A percentile compares a stretch with the other conserved stretches of the same genome.
Evolutionary conservation across 331 rosid species (phyloP).

Genomic region (Rhamnella rubrinervis): DNA sequence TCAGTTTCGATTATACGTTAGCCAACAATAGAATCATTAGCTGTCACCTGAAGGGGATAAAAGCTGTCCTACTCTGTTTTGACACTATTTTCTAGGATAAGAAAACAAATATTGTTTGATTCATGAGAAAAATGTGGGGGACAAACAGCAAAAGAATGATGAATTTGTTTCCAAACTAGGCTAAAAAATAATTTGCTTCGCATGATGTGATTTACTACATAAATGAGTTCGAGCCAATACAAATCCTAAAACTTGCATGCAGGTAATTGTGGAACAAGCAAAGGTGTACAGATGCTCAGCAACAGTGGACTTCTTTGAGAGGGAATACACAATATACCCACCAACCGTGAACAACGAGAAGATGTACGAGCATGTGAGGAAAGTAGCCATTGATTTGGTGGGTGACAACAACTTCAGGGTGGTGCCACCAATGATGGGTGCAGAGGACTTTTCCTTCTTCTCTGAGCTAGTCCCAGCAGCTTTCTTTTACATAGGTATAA

Average conservation of each 20-base stretch:
- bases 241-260: not conserved
- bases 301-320: constrained; percentile 76
- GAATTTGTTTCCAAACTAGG: no score
- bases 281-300: constrained; percentile 78
- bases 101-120: not conserved
- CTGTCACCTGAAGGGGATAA: no score
- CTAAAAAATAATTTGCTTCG: no score
- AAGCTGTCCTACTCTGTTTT: no score
- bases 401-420: constrained; percentile 70
- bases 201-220: no score
- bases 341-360: constrained; percentile 80
- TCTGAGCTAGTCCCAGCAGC: constrained; percentile 72
- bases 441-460: constrained; percentile 94
- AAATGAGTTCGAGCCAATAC: no score
- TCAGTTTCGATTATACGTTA: no score
- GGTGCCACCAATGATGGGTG: constrained; percentile 97
- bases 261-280: constrained; percentile 92
- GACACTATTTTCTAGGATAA: no score
- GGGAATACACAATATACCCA: constrained; percentile 74
- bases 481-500: constrained; percentile 80
- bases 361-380: constrained; percentile 87
- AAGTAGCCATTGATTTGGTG: constrained; percentile 69
- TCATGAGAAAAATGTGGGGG: no score
- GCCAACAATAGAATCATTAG: no score
- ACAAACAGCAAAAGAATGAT: no score